Base-by-base conservation (phyloP, 495 filamentous ascomycete genomes). In the Podospora tetraspora region DNA sequence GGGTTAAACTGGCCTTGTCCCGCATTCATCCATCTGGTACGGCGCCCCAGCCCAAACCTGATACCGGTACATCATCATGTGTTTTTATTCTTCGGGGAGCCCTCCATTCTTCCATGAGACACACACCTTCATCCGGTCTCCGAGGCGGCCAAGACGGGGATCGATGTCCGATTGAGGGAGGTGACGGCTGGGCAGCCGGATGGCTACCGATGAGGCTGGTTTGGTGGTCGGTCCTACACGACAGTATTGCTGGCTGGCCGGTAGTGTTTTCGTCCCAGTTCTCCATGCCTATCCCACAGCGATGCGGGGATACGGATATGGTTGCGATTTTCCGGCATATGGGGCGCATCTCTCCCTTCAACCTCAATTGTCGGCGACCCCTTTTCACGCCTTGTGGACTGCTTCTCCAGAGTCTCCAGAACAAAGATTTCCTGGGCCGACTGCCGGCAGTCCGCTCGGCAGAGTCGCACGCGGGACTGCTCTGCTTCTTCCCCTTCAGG, bases 21-120 rank as follows among this genome's bases (percentile, higher is more conserved):
- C 72, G 64, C 62, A 64, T 67, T 63, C 64, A 61, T 23, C 62
- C 43, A 52, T 52, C 43, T n/a, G 43, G 43, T 52, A 52, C 43
- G 5, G 19, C 6, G 7, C 43, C 43, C 43, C 43, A 7, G 16
- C 63, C 37, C 61, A 61, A 57, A 69, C 61, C 70, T 74, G 67
- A 70, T n/a, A 68, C 69, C 19, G 43, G 43, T 52, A 52, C 43
- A 52, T 52, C 43, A 69, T 64, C 66, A 59, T 27, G 21, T 60
- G 43, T 25, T 57, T 66, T 43, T 58, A 37, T n/a, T 32, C 24
- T 65, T 21, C 4, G 2, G 22, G 29, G n/a, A n/a, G 27, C 37
- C 23, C 66, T 60, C 32, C 62, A 70, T 72, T 72, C 69, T 72
- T 29, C 74, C 70, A 67, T 73, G 72, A 72, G 68, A 72, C 72